These are phyloP conservation scores for Jaltomata sinuosa DNA, from an alignment of 257 asterid genomes.

Conservation along the genomic window DNA sequence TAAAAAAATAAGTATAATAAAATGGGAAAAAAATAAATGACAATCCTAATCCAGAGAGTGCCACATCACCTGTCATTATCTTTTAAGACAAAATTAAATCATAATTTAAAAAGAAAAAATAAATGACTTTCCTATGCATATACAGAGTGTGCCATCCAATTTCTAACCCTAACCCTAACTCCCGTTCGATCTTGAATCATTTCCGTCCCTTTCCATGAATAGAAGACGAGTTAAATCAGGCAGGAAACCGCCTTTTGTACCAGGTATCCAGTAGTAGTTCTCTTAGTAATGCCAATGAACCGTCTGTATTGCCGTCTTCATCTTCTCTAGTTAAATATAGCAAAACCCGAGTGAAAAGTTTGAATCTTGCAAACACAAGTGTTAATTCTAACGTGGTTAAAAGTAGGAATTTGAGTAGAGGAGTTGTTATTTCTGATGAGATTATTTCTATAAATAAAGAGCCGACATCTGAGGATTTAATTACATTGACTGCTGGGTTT, in stretches of 20 bases:
- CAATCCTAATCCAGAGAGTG: no score
- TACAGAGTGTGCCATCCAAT: no score
- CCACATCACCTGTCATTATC: no score
- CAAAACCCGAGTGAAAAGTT: background rate
- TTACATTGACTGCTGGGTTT: slow-evolving; percentile 55
- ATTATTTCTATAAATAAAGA: slow-evolving; percentile 71
- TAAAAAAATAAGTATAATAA: no score
- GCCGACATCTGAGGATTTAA: slow-evolving; percentile 71
- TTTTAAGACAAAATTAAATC: no score
- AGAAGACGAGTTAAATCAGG: slow-evolving; percentile 64
- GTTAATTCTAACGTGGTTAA: background rate
- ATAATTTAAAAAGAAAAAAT: no score
- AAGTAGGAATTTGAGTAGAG: slow-evolving; percentile 3
- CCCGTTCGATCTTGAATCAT: slow-evolving; percentile 18
- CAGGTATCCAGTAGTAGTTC: slow-evolving; percentile 24
- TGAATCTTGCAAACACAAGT: slow-evolving; percentile 1
- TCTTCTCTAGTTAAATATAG: background rate
- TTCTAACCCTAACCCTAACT: slow-evolving; percentile 13
- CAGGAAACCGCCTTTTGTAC: slow-evolving; percentile 23
- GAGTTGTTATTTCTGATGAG: slow-evolving; percentile 50
- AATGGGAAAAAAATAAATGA: no score
- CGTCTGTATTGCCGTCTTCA: background rate
- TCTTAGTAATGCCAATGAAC: slow-evolving; percentile 7
- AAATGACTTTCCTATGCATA: no score
- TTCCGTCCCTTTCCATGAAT: slow-evolving; percentile 20